Base-by-base conservation (phyloP, 805 yeast genomes). In the Yamadazyma olivae region DNA sequence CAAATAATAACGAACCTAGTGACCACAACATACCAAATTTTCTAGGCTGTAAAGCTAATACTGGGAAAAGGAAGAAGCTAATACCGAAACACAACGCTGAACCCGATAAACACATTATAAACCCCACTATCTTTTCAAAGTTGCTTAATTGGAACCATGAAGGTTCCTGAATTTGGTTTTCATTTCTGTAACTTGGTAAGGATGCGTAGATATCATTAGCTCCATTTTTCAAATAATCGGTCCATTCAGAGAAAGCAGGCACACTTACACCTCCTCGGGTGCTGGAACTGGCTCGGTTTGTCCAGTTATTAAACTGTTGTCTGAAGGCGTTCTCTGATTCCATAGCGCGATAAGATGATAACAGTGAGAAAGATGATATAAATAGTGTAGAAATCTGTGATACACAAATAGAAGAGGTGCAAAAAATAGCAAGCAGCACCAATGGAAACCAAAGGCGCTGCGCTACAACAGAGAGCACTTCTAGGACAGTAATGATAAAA, bases 21-120 rank as follows among this genome's bases (percentile, higher is more conserved):
- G 96, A 79, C 98, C 99, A 93, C 22, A 83, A 54, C 47, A 81
- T 65, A 9, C 95, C 97, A 56, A 93, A 91, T 58, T 93, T 93
- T 32, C 95, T 71, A 12, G 98, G 99, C 48, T 85, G 82, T 33
- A 89, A 63, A 2, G 95, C 90, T 45, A 93, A 66, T 12, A 91
- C 89, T 0, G 99, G 99, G 57, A 93, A 81, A 50, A 91, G 62
- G 31, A 88, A 77, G 44, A 91, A 75, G 45, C 96, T 86, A 18
- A 91, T 59, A 9, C 80, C 72, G 59, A 91, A 93, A 53, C 96
- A 88, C 2, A 83, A 77, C n/a, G 74, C 62, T 0, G 96, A 76
- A 0, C 90, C 93, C 0, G 75, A 69, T 3, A 93, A 64, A 49
- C 95, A 86, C 36, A 83, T 76, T 15, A 79, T 74, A 52, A 93